Evolutionary conservation across 768 basidiomycete genomes (phyloP).

Genomic region (Kwoniella mangroviensis): DNA sequence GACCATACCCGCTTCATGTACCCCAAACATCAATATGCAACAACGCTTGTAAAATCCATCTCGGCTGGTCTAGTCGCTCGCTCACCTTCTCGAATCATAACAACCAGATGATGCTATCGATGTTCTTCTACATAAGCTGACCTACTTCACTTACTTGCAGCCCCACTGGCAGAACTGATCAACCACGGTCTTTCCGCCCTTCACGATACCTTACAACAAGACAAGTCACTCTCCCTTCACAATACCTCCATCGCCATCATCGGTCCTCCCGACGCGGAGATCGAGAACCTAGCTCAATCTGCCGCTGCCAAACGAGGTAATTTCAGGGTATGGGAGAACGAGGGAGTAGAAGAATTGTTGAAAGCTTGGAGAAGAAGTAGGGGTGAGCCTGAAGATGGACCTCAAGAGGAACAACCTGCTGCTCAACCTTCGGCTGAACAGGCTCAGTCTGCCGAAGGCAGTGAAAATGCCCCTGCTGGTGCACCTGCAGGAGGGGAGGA

Average conservation of each 20-base stretch:
- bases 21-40: no score
- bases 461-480: conserved; percentile 57
- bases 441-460: conserved; percentile 27
- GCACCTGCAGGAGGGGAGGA: conserved; percentile 35
- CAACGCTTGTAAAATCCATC: no score
- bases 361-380: conserved; percentile 69
- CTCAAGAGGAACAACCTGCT: conserved; percentile 35
- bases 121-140: not conserved
- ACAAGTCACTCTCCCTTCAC: conserved; percentile 88
- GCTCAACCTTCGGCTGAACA: conserved; percentile 40
- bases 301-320: conserved; percentile 63
- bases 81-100: no score
- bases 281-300: conserved; percentile 65
- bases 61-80: no score
- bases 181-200: conserved; percentile 92
- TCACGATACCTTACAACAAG: conserved; percentile 95
- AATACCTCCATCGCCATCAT: conserved; percentile 96
- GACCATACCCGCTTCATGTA: no score
- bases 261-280: conserved; percentile 61
- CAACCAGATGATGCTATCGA: not conserved
- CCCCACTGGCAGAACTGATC: conserved; percentile 82
- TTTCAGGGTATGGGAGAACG: conserved; percentile 89
- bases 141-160: conserved; percentile 59
- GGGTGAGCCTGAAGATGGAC: conserved; percentile 48
- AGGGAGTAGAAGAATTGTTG: conserved; percentile 74